Conservation (phyloP, 768 basidiomycete genomes). For the Boletales sp. region DNA sequence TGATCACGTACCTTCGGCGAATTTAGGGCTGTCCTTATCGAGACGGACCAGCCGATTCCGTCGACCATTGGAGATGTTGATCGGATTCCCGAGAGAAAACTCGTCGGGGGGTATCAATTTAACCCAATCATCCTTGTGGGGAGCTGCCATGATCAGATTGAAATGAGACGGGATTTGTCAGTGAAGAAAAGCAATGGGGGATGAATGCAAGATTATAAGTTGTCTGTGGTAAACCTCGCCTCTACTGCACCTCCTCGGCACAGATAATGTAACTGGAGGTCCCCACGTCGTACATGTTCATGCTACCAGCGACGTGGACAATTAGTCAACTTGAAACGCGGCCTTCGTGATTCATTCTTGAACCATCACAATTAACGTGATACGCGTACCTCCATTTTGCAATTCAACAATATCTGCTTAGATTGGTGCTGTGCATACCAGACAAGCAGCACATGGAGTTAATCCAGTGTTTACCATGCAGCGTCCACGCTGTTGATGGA, state of each 20-base stretch:
- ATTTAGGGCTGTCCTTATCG: constrained; percentile 33
- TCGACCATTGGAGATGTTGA: constrained; percentile 34
- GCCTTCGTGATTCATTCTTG: constrained; percentile 1
- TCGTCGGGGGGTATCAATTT: constrained; percentile 29
- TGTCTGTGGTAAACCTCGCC: constrained; percentile 19
- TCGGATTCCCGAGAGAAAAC: constrained; percentile 40
- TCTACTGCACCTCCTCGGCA: constrained; percentile 18
- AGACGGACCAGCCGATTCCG: constrained; percentile 43
- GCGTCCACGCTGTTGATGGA: constrained; percentile 15
- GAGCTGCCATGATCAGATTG: constrained; percentile 17
- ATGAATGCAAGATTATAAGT: constrained; percentile 19
- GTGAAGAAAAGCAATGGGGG: background rate
- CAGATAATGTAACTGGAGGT: constrained; percentile 4
- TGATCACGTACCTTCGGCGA: constrained; percentile 37
- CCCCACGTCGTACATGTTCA: constrained; percentile 10
- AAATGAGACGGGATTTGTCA: background rate
- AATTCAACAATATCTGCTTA: background rate
- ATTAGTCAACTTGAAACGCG: constrained; percentile 16
- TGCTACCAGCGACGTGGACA: constrained; percentile 13
- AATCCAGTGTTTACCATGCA: constrained; percentile 20
- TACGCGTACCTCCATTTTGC: constrained; percentile 2
- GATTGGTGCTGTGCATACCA: too few species aligned
- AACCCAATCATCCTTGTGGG: constrained; percentile 25
- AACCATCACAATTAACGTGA: constrained; percentile 10
- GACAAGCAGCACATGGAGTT: background rate